Base-by-base conservation (phyloP, 176 grass and related monocot genomes). In the Panicum miliaceum region DNA sequence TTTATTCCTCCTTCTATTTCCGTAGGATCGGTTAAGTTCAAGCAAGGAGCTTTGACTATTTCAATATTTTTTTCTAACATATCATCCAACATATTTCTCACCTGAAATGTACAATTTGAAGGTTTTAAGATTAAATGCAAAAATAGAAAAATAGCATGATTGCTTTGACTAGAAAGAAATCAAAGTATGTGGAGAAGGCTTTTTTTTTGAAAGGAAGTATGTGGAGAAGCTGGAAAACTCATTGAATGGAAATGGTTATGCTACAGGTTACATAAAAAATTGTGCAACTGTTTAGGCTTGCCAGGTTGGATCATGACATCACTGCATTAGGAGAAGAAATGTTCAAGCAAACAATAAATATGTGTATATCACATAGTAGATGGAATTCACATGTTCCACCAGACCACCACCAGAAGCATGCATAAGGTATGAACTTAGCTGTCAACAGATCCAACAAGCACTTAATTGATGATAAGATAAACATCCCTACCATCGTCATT, bases 11-110 rank as follows among this genome's bases (percentile, higher is more conserved):
- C 91, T 61, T 86, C 61, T 53, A 81, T 85, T 87, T 88, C 82
- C 16, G 34, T 75, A 74, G 77, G 75, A 10, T 90, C 84, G 16
- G 19, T 76, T 64, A 90, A 62, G 58, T 71, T 66, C 2, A 35
- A 57, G 68, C 79, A 86, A 7, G 89, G 76, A 64, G 73, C 84
- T 79, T 20, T 90, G 43, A 98, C 87, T 53, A 98, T 90, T 89
- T 95, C 87, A 8, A 95, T 84, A 70, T 66, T 93, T 85, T 86
- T 90, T 64, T 92, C 82, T 89, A 98, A 85, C 81, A 95, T 84
- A 57, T 98, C 80, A 64, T 98, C 85, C 82, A 98, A 89, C 88
- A 95, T 79, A 72, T 92, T 93, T 76, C 94, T 86, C 58, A 90
- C 89, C 96, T 98, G 86, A 88, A 32, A 82, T 61, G 64, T 43